A percentile compares a stretch with the other conserved stretches of the same genome.
Conservation (phyloP, 1,284 basidiomycete species). For the Leccinum pachyderme region DNA sequence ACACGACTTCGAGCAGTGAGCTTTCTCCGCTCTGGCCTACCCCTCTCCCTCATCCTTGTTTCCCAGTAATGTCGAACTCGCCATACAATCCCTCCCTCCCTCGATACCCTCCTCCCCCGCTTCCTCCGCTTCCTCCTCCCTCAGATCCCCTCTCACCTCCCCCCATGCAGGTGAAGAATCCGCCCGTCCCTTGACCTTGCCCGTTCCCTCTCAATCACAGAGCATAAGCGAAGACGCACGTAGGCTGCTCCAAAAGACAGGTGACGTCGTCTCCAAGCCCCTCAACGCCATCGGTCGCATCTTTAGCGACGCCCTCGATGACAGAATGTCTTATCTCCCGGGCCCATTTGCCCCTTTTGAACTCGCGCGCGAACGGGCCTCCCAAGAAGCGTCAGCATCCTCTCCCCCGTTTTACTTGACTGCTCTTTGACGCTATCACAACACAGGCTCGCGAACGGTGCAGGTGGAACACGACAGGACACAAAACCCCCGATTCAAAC, state of each 20-base stretch:
- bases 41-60: background rate
- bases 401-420: background rate
- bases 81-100: slow-evolving; percentile 73
- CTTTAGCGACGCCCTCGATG: slow-evolving; percentile 75
- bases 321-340: slow-evolving; percentile 54
- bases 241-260: slow-evolving; percentile 81
- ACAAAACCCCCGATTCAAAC: slow-evolving; percentile 50
- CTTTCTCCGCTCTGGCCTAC: slow-evolving; percentile 1
- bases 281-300: slow-evolving; percentile 85
- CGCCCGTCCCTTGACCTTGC: slow-evolving; percentile 69
- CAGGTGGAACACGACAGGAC: slow-evolving; percentile 35
- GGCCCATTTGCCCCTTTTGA: slow-evolving; percentile 65
- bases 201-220: slow-evolving; percentile 48
- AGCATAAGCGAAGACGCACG: slow-evolving; percentile 76
- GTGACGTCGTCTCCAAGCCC: slow-evolving; percentile 86
- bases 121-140: slow-evolving; percentile 26
- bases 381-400: slow-evolving; percentile 21
- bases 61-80: slow-evolving; percentile 75
- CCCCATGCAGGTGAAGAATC: slow-evolving; percentile 82
- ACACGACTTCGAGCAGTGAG: slow-evolving; percentile 85
- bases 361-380: slow-evolving; percentile 45
- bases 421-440: background rate
- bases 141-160: slow-evolving; percentile 31
- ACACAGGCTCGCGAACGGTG: slow-evolving; percentile 31
- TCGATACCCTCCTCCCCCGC: slow-evolving; percentile 53